Base-by-base conservation (phyloP, 2,329 filamentous ascomycete species). In the Colletotrichum sublineola region DNA sequence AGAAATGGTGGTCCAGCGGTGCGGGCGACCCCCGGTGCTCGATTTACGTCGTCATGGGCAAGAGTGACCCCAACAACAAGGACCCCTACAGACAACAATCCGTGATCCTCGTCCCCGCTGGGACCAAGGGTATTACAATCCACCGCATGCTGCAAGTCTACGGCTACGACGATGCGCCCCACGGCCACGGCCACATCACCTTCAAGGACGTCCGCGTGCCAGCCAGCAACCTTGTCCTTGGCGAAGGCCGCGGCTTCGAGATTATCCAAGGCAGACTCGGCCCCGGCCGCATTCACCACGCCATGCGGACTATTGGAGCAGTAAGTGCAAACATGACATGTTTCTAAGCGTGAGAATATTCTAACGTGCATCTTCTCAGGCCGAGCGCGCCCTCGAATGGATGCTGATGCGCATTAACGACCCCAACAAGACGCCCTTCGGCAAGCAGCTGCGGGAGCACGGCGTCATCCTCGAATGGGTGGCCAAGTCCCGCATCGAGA, bases 1-100 rank as follows among this genome's bases (percentile, higher is more conserved):
- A 96, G 90, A 99, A 99, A 94, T 99, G 96, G 96, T 99, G 96
- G 96, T 97, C 94, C 38, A 97, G 94, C 75, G 96, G 96, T 75
- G 95, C 95, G 24, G 96, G 96, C 71, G 96, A 99, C 84, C 93
- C 93, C 71, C 90, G 96, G 77, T 99, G 96, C 87, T 89, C 93
- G 82, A 87, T 99, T 81, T 98, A 98, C 85, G 92, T 99, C 74
- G 95, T 97, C 77, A 97, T 99, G 93, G 96, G 94, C 84, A 97
- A 98, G 88, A 93, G 90, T 15, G 93, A 97, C 79, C 87, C 93
- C 61, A 85, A 86, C 76, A 93, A 97, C 86, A 84, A 87, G 75
- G 91, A 95, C 81, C 85, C 91, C 31, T 97, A 98, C 88, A 90
- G 89, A 79, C 95, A 98, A 80, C 96, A 98, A 83, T 98, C 95